phyloP scores from a whole-genome alignment of 176 grass and related monocot genomes.

The Hyparrhenia diplandra region DNA sequence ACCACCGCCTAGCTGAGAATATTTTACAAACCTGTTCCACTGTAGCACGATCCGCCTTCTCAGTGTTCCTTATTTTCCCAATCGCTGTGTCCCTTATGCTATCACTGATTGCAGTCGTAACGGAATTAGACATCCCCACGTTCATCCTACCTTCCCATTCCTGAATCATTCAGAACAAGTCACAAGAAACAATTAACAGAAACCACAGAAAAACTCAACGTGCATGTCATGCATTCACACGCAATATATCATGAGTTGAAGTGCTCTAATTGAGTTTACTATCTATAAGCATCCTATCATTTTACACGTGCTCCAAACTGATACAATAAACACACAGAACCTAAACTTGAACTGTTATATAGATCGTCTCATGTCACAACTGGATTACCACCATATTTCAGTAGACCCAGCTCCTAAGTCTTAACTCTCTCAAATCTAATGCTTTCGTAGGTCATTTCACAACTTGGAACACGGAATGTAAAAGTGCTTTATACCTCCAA shows the following conservation, averaged over 20 bases:
- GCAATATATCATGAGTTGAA: background rate
- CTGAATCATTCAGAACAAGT: conserved; percentile 30
- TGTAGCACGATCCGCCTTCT: conserved; percentile 89
- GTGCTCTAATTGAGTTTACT: background rate
- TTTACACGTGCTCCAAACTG: background rate
- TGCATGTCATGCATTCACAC: background rate
- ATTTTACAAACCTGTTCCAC: conserved; percentile 68
- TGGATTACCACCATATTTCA: background rate
- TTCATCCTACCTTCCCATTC: conserved; percentile 98
- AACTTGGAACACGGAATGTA: background rate
- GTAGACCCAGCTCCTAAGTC: background rate
- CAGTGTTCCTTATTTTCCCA: conserved; percentile 73
- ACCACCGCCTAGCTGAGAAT: background rate
- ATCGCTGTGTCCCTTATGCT: conserved; percentile 72
- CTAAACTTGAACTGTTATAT: background rate
- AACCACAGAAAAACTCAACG: background rate
- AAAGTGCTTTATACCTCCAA: conserved; percentile 51
- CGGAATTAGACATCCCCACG: conserved; percentile 89
- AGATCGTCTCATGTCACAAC: background rate
- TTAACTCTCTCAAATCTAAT: background rate
- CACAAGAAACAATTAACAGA: background rate
- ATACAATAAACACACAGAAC: background rate
- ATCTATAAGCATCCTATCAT: background rate
- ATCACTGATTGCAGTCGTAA: conserved; percentile 84
- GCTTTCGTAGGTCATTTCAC: background rate